These are phyloP conservation scores for Pistacia vera DNA, from an alignment of 345 rosid species.

Conservation along the genomic window DNA sequence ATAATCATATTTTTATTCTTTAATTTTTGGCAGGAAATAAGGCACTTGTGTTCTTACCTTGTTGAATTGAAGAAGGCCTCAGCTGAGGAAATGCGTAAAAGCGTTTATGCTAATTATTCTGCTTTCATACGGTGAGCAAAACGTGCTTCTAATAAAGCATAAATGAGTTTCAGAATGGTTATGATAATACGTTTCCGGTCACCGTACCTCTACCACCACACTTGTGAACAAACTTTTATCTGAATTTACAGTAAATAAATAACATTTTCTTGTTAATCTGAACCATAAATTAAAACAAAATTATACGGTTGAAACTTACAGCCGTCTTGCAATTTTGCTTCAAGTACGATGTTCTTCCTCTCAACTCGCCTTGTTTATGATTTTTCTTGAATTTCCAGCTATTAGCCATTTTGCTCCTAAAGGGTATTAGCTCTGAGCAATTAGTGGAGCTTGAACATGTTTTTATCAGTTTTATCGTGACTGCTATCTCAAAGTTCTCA, in stretches of 20 bases:
- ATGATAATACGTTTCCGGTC: background rate
- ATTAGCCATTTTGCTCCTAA: too few relatives aligned
- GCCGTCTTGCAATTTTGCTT: background rate
- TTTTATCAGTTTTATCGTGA: background rate
- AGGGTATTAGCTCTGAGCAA: background rate
- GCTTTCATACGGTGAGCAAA: slow-evolving; percentile 72
- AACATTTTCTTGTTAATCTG: too few relatives aligned
- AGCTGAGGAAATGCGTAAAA: slow-evolving; percentile 96
- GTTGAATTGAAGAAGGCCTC: slow-evolving; percentile 86
- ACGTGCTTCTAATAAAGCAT: background rate
- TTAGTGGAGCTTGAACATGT: background rate
- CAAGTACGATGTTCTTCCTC: background rate
- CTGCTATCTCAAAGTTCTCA: background rate
- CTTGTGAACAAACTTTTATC: too few relatives aligned
- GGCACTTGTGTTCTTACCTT: slow-evolving; percentile 59
- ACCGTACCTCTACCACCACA: too few relatives aligned
- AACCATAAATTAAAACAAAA: too few relatives aligned
- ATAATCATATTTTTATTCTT: too few relatives aligned
- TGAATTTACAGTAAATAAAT: too few relatives aligned
- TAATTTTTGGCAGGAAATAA: slow-evolving; percentile 55
- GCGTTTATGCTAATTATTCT: slow-evolving; percentile 90
- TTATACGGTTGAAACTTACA: too few relatives aligned
- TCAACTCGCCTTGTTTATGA: too few relatives aligned
- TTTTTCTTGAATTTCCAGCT: too few relatives aligned
- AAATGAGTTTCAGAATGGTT: background rate